Base-by-base conservation (phyloP, 129 eudicot genomes). In the Logfia minima region DNA sequence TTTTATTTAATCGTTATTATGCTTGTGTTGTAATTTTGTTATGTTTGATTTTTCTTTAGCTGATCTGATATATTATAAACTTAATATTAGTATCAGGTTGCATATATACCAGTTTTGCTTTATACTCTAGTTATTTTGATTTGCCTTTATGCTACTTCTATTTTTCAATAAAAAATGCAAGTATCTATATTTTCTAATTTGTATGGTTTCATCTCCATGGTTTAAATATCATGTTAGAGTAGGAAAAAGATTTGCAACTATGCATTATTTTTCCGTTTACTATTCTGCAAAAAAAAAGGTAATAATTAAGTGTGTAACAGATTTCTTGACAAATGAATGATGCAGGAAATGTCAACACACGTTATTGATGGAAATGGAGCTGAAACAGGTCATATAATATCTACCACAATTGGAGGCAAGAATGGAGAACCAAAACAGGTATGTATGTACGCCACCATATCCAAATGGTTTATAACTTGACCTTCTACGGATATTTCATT, bases 391-490 rank as follows among this genome's bases (percentile, higher is more conserved):
- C 92, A 92, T 77, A 92, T 92, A 71, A 89, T 92, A 62, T 89
- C 96, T 41, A 89, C 96, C 14, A 92, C 96, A 64, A 92, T 92
- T 59, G 96, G 96, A 32, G 97, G 97, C 76, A 92, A 87, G 74
- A 92, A 92, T 87, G 97, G 97, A 65, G 96, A 92, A 75, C 97
- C 97, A 56, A 92, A 92, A 77, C 97, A 89, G 91, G 97, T 92
- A 79, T 76, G 45, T 55, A 31, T 13, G 17, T 39, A 24, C 69
- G 35, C 53, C 17, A 10, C 53, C 53, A 13, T 45, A 45, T 45
- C 17, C 53, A 13, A 45, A 45, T 45, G 53, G 53, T 11, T 45
- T 45, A 45, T 14, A 45, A 11, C 17, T 14, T 45, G 18, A 45
- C 53, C 18, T 45, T 13, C 53, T 45, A 45, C 3, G 53, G 53